Evolutionary conservation across 306 rosid species (phyloP).

Genomic region (Citrullus amarus): DNA sequence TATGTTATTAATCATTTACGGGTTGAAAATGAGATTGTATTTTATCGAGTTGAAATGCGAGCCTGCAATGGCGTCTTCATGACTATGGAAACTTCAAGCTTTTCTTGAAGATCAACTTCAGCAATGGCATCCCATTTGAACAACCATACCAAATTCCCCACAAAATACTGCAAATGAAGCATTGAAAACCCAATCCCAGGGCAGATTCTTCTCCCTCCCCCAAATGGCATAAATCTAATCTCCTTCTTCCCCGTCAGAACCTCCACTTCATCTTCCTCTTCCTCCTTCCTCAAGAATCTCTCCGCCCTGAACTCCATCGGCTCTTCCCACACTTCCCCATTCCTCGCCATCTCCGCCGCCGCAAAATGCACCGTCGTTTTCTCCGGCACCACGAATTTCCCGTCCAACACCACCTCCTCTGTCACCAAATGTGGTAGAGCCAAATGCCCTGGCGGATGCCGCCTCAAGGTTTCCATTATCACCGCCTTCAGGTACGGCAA

Average conservation of each 20-base stretch:
- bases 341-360: slow-evolving; percentile 1
- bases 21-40: not conserved
- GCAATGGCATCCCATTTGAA: not conserved
- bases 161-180: slow-evolving; percentile 14
- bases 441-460: slow-evolving; percentile 12
- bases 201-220: slow-evolving; percentile 17
- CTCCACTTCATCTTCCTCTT: not conserved
- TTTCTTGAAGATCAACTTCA: slow-evolving; percentile 10
- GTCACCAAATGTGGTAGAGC: not conserved
- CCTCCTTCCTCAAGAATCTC: not conserved
- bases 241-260: not conserved
- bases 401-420: not conserved
- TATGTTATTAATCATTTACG: no score
- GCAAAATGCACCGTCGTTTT: not conserved
- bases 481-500: slow-evolving; percentile 12
- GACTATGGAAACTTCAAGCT: slow-evolving; percentile 3
- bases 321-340: slow-evolving; percentile 6
- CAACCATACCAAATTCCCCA: slow-evolving; percentile 5
- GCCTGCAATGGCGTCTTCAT: slow-evolving; percentile 11
- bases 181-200: slow-evolving; percentile 7
- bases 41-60: not conserved
- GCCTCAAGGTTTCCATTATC: slow-evolving; percentile 6
- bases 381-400: slow-evolving; percentile 6
- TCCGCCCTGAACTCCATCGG: slow-evolving; percentile 10
- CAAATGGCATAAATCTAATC: slow-evolving; percentile 9